These are phyloP conservation scores for Yarrowia sp. DNA, from an alignment of 805 yeast genomes.

Conservation along the genomic window DNA sequence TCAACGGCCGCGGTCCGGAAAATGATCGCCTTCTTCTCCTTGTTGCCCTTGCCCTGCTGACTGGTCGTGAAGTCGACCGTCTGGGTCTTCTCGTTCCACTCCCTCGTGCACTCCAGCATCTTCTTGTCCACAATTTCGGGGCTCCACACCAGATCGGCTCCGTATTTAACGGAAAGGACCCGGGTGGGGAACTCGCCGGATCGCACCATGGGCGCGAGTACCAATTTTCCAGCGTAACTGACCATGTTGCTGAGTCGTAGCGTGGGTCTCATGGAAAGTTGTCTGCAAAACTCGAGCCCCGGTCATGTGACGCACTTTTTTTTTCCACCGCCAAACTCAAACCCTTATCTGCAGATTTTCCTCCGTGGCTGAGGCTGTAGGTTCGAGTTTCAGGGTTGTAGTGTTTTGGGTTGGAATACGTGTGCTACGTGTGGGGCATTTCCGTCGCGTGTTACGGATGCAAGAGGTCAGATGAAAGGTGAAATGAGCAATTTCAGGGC, in stretches of 20 bases:
- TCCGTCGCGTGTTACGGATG: too few species aligned
- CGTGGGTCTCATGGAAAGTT: constrained; percentile 18
- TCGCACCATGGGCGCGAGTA: constrained; percentile 92
- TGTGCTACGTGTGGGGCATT: too few species aligned
- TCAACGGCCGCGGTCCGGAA: constrained; percentile 76
- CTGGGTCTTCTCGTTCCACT: constrained; percentile 48
- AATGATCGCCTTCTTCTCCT: constrained; percentile 49
- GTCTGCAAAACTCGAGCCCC: neutral
- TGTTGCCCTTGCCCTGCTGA: constrained; percentile 34
- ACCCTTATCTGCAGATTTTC: neutral
- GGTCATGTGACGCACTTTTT: neutral
- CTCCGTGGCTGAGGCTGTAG: neutral
- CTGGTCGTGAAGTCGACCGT: constrained; percentile 38
- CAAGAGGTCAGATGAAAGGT: too few species aligned
- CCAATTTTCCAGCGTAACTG: constrained; percentile 72
- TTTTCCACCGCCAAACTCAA: neutral
- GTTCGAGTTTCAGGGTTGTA: neutral
- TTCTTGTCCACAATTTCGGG: constrained; percentile 94
- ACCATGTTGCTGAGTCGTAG: constrained; percentile 44
- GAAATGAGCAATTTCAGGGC: too few species aligned
- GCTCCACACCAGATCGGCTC: constrained; percentile 95
- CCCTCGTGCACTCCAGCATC: constrained; percentile 65
- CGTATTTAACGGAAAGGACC: constrained; percentile 71
- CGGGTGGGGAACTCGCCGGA: constrained; percentile 93
- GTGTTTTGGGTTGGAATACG: too few species aligned